Base-by-base conservation (phyloP, 2,329 filamentous ascomycete genomes). In the Pseudogymnoascus sp. region DNA sequence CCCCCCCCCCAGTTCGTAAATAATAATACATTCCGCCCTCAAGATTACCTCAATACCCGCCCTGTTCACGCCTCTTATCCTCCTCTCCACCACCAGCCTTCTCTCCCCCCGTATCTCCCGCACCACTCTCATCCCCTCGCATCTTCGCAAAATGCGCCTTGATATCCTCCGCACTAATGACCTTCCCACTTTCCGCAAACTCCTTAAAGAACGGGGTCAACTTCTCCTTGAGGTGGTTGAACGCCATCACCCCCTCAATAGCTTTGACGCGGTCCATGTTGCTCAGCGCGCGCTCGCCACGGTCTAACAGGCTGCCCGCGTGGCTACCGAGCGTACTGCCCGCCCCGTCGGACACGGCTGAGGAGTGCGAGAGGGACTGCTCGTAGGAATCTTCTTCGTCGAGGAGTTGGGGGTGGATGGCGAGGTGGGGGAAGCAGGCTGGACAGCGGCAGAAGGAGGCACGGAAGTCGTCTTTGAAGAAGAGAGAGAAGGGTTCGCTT, bases 231-330 rank as follows among this genome's bases (percentile, higher is more conserved):
- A 99, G 81, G 68, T 95, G 88, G 68, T 97, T 96, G 74, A 97
- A 99, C 0, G 92, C 92, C 91, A 97, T 96, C 48, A 95, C 92
- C 13, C 94, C 94, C 72, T 99, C 89, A 60, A 99, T 96, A 3
- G 94, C 94, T 12, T 86, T 82, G 6, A 97, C 92, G 2, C 94
- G 88, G 71, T 99, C 94, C 60, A 99, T 86, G 67, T 90, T 95
- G 71, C 86, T 90, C 26, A 99, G 80, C 0, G 92, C 92, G 55
- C 90, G 92, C 75, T 99, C 94, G 52, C 94, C 94, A 15, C 91
- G 89, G 57, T 97, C 92, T 33, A 95, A 84, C 2, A 99, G 79
- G 64, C 88, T 94, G 48, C 89, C 89, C 1, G 30, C 35, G 13
- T 3, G 45, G 33, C 89, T 92, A 57, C 89, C 88, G 4, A 83